These are phyloP conservation scores for Penicillium soppii DNA, from an alignment of 495 filamentous ascomycete species.

Conservation along the genomic window DNA sequence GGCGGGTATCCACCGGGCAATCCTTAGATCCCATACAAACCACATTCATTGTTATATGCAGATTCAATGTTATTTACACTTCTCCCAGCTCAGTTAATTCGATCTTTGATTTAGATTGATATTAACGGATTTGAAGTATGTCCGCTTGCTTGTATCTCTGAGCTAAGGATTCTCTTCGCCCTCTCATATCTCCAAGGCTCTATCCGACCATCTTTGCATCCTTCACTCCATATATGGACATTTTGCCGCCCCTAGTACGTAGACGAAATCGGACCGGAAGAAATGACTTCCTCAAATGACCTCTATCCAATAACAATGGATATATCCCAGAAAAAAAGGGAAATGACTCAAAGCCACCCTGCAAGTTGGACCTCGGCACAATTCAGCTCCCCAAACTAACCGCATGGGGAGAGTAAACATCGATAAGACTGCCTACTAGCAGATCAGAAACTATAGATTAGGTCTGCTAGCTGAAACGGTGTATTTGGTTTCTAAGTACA, in stretches of 20 bases:
- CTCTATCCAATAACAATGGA: constrained; percentile 1
- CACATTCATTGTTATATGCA: no score
- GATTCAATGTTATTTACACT: no score
- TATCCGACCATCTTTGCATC: no score
- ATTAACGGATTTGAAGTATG: no score
- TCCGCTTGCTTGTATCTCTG: no score
- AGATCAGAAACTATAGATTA: background rate
- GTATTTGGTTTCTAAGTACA: background rate
- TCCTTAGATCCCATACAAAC: no score
- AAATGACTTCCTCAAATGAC: background rate
- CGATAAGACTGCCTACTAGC: constrained; percentile 3
- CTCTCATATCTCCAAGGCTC: background rate
- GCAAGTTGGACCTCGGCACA: constrained; percentile 27
- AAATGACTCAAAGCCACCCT: constrained; percentile 24
- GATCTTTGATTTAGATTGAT: no score
- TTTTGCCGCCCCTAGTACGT: background rate
- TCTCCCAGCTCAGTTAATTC: no score
- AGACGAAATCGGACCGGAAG: constrained; percentile 16
- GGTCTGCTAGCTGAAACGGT: background rate
- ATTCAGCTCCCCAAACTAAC: constrained; percentile 8
- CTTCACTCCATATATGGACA: background rate
- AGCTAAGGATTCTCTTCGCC: no score
- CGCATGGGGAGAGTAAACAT: background rate
- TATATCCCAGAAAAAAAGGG: constrained; percentile 6
- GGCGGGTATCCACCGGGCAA: constrained; percentile 17